Evolutionary conservation across 2,329 filamentous ascomycete genomes (phyloP).

Genomic region (Aspergillus aculeatinus): DNA sequence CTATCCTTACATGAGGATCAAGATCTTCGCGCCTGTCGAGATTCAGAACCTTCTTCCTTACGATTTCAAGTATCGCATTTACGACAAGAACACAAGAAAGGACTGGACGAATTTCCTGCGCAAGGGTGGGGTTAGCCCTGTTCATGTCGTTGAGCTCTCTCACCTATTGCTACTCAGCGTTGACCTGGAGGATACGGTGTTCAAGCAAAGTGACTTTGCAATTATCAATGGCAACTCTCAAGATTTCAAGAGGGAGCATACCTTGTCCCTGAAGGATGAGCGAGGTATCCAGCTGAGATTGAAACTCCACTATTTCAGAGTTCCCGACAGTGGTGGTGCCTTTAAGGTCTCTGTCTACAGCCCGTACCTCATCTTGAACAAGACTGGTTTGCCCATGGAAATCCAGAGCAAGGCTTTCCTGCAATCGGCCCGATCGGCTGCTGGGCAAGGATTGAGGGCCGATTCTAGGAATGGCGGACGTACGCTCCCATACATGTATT

Average conservation of each 20-base stretch:
- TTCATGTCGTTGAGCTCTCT: conserved; percentile 94
- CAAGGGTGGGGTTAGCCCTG: conserved; percentile 93
- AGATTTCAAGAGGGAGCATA: conserved; percentile 82
- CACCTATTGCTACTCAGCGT: conserved; percentile 89
- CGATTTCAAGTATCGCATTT: conserved; percentile 99
- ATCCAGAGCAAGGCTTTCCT: conserved; percentile 87
- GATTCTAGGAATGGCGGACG: conserved; percentile 54
- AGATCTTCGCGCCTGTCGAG: conserved; percentile 87
- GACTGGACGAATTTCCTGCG: conserved; percentile 98
- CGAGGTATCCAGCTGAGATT: conserved; percentile 76
- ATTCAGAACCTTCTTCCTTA: conserved; percentile 93
- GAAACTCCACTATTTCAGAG: conserved; percentile 83
- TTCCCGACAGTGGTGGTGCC: conserved; percentile 88
- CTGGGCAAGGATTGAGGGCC: conserved; percentile 70
- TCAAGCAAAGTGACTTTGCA: conserved; percentile 92
- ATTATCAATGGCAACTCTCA: conserved; percentile 90
- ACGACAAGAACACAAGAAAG: conserved; percentile 97
- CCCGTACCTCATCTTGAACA: conserved; percentile 92
- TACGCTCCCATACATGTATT: conserved; percentile 94
- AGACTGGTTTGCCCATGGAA: conserved; percentile 84
- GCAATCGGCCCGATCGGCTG: conserved; percentile 75
- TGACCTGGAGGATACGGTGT: conserved; percentile 93
- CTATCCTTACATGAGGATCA: conserved; percentile 93
- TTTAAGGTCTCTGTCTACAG: conserved; percentile 96
- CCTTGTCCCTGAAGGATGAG: conserved; percentile 78